phyloP scores from a whole-genome alignment of 1,139 yeast species.

The Yamadazyma trypodendri region DNA sequence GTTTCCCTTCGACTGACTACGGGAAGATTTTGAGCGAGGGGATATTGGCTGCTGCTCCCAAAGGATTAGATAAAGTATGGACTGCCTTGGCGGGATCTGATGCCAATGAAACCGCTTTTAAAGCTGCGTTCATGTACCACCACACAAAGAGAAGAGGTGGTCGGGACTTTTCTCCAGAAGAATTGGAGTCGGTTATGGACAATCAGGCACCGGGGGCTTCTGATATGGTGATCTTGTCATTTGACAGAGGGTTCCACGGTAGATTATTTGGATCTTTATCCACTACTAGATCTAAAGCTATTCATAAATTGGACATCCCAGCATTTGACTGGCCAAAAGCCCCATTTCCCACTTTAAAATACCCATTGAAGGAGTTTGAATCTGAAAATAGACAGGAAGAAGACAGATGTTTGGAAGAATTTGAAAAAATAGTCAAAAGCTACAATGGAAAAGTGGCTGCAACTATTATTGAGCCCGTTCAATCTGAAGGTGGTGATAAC shows the following conservation, averaged over 20 bases:
- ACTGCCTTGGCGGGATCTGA: slow-evolving; percentile 72
- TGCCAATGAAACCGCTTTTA: slow-evolving; percentile 75
- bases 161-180: slow-evolving; percentile 53
- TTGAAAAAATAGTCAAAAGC: slow-evolving; percentile 50
- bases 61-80: slow-evolving; percentile 65
- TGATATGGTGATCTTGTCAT: slow-evolving; percentile 64
- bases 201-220: slow-evolving; percentile 69
- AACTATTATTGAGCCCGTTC: slow-evolving; percentile 75
- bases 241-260: slow-evolving; percentile 74
- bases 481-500: slow-evolving; percentile 87
- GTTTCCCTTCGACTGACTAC: slow-evolving; percentile 63
- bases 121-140: slow-evolving; percentile 77
- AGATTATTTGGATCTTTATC: slow-evolving; percentile 73
- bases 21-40: slow-evolving; percentile 51
- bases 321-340: slow-evolving; percentile 79
- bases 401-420: slow-evolving; percentile 53
- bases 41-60: slow-evolving; percentile 66
- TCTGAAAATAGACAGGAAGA: slow-evolving; percentile 60
- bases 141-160: slow-evolving; percentile 59
- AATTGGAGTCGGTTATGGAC: slow-evolving; percentile 60
- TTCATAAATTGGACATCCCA: slow-evolving; percentile 74
- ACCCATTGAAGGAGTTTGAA: slow-evolving; percentile 57
- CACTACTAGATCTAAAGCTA: slow-evolving; percentile 70
- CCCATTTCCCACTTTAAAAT: slow-evolving; percentile 64
- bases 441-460: slow-evolving; percentile 63